Percentiles rank a stretch among this genome's conserved stretches.
phyloP scores from a whole-genome alignment of 257 asterid genomes.

The Penstemon eatonii region DNA sequence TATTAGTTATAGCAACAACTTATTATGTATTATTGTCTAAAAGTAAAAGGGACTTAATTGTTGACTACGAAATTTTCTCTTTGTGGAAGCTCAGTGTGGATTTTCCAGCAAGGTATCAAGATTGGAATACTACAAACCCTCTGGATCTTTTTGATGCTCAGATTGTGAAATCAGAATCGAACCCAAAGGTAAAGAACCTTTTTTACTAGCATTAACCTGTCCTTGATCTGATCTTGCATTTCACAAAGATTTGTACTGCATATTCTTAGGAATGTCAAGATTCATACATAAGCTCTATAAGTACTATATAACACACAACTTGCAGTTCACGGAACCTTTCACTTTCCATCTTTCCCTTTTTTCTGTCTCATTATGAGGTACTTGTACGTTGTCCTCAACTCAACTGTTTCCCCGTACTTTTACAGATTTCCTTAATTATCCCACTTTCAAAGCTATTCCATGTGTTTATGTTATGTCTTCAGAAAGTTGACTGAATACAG shows the following conservation, averaged over 20 bases:
- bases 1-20: slow-evolving; percentile 5
- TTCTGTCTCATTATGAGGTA: slow-evolving; percentile 5
- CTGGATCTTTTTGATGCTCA: slow-evolving; percentile 85
- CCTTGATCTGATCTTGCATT: slow-evolving; percentile 8
- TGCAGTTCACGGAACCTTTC: slow-evolving; percentile 16
- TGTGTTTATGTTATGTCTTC: neutral
- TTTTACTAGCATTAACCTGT: slow-evolving; percentile 8
- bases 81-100: slow-evolving; percentile 66
- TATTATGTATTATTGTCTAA: slow-evolving; percentile 24
- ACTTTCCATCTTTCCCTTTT: neutral
- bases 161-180: slow-evolving; percentile 64
- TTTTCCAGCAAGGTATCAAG: slow-evolving; percentile 80
- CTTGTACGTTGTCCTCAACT: neutral
- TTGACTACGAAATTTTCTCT: slow-evolving; percentile 28
- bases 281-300: slow-evolving; percentile 10
- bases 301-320: neutral
- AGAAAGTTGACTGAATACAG: neutral
- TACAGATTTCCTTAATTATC: slow-evolving; percentile 5
- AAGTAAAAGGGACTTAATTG: slow-evolving; percentile 1
- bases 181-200: slow-evolving; percentile 58
- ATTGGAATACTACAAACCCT: slow-evolving; percentile 84
- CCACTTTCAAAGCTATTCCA: neutral
- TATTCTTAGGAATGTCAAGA: slow-evolving; percentile 1
- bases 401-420: neutral
- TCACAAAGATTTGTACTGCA: neutral